Evolutionary conservation across 78 protist genomes (phyloP), one percentile per base, ranked within the genome.

Genomic region (Isochrysis galbana): DNA sequence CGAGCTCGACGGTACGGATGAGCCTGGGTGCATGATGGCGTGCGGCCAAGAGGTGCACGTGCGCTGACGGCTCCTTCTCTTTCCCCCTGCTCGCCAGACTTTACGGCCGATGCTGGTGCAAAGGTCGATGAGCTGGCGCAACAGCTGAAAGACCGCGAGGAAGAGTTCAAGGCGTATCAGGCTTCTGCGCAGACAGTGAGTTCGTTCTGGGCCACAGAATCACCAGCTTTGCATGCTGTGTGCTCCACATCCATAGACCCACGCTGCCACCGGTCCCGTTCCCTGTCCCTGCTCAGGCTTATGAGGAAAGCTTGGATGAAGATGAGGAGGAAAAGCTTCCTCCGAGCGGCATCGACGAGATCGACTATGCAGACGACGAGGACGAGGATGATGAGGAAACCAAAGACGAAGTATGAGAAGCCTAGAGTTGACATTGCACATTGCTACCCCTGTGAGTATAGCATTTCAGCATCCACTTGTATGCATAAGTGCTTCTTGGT

Each of bases 311-410:
- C n/a, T n/a, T n/a, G 29, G 61, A 51, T 14, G 61, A 14, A 14
- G 14, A 19, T 7, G 61, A 51, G 29, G 61, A 51, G 61, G 29
- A 7, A 14, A 14, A 51, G 61, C 7, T 51, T 7, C 29, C 61
- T 7, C 29, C 7, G 61, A 14, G 61, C 29, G 61, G 61, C 61
- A 14, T 51, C 74, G 74, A 61, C 74, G 74, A 61, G 74, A 61
- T 61, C 74, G 74, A 61, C 74, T 61, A 61, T 32, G 74, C 74
- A 23, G 74, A 61, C 74, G 74, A 61, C 74, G 74, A 61, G 74
- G 74, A 61, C 74, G 74, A 61, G 36, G 74, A 61, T 23, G 74
- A 61, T 32, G 74, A 61, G 74, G 61, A 51, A n/a, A n/a, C n/a
- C n/a, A n/a, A n/a, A n/a, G n/a, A n/a, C n/a, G n/a, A n/a, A n/a